Conservation (phyloP, 192 early-diverging fungal species). For the Obelidium mucronatum region DNA sequence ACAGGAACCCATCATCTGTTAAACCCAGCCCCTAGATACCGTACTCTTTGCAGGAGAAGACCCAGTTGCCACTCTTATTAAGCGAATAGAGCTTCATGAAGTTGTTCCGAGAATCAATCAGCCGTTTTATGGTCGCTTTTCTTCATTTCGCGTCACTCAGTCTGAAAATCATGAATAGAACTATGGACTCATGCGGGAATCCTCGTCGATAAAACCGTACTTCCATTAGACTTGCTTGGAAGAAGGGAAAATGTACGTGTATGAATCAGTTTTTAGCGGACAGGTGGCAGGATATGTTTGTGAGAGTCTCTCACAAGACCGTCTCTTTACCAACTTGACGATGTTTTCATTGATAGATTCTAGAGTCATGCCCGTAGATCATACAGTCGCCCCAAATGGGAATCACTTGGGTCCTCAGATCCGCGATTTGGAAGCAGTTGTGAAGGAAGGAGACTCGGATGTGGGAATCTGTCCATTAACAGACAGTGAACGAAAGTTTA, state of each 20-base stretch:
- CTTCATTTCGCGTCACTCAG: conserved; percentile 18
- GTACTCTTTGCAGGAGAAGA: conserved; percentile 25
- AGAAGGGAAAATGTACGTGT: conserved; percentile 43
- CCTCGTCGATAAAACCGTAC: conserved; percentile 39
- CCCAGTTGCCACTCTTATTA: conserved; percentile 3
- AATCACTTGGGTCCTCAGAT: conserved; percentile 39
- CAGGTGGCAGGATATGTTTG: conserved; percentile 34
- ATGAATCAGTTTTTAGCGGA: conserved; percentile 42
- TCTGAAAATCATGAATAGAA: neutral
- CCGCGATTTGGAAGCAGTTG: conserved; percentile 29
- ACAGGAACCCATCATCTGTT: neutral
- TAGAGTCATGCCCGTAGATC: conserved; percentile 15
- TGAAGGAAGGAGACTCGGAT: conserved; percentile 32
- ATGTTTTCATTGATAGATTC: neutral
- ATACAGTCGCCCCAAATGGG: neutral
- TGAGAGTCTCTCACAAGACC: conserved; percentile 10
- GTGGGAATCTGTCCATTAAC: conserved; percentile 35
- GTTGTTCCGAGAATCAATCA: neutral
- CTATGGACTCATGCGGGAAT: conserved; percentile 17
- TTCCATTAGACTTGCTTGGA: conserved; percentile 44
- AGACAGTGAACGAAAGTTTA: neutral
- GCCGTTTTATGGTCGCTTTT: neutral
- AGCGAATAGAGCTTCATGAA: neutral
- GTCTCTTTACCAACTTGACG: neutral
- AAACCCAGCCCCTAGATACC: conserved; percentile 40